Percentiles rank a stretch among this genome's conserved stretches.
Conservation (phyloP, 495 filamentous ascomycete genomes). For the Penicillium lagena region DNA sequence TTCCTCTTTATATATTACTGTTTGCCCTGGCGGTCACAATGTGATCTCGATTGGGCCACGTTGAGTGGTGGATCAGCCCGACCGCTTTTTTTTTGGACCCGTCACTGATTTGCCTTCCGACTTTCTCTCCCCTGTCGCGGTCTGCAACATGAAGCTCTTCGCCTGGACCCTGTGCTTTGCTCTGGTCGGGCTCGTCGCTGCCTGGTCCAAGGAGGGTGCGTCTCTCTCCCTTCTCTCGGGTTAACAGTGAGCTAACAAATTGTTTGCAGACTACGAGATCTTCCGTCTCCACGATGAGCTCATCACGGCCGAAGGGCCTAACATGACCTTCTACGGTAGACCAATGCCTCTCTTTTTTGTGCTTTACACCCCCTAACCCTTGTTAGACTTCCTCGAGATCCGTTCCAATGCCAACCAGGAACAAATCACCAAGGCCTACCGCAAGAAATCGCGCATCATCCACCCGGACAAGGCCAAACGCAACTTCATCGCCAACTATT, state of each 20-base stretch:
- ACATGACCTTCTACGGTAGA: conserved; percentile 82
- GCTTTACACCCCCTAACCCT: background rate
- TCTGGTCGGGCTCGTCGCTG: conserved; percentile 54
- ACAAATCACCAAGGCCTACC: conserved; percentile 89
- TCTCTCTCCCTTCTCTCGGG: conserved; percentile 1
- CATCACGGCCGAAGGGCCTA: conserved; percentile 62
- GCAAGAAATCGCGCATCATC: conserved; percentile 70
- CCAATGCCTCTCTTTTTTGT: background rate
- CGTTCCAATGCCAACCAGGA: conserved; percentile 68
- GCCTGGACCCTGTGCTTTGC: conserved; percentile 26
- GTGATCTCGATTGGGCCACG: conserved; percentile 18
- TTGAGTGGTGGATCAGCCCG: conserved; percentile 7
- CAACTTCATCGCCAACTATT: conserved; percentile 65
- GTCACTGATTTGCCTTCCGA: conserved; percentile 1
- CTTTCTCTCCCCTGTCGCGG: background rate
- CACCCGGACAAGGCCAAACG: conserved; percentile 96
- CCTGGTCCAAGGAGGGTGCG: conserved; percentile 82
- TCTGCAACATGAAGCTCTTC: conserved; percentile 30
- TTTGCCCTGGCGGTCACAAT: background rate
- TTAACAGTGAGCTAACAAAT: background rate
- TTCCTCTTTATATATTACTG: background rate
- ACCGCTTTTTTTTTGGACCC: conserved; percentile 11
- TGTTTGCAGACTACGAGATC: conserved; percentile 80
- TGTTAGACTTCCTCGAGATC: conserved; percentile 72
- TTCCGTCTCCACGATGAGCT: conserved; percentile 90